phyloP scores from a whole-genome alignment of 106 monocot species.

The Acorus gramineus region DNA sequence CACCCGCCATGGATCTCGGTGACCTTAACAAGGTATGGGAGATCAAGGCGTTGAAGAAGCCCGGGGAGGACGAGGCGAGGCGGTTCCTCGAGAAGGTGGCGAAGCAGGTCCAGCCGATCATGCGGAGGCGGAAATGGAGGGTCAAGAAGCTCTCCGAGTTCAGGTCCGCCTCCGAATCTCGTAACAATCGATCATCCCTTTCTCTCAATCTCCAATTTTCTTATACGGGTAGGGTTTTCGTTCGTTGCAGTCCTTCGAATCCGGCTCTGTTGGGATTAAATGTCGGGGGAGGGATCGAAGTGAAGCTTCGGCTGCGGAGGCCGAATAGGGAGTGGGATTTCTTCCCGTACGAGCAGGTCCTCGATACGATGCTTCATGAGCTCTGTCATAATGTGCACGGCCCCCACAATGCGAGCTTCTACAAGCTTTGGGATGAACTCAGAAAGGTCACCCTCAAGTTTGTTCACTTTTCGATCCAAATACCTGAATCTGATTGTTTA shows the following conservation, averaged over 20 bases:
- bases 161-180: constrained; percentile 29
- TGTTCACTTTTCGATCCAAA: too few relatives aligned
- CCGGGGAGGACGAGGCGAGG: constrained; percentile 59
- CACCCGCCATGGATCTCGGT: constrained; percentile 35
- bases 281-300: constrained; percentile 48
- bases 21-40: constrained; percentile 85
- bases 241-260: constrained; percentile 37
- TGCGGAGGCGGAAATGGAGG: constrained; percentile 71
- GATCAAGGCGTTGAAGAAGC: constrained; percentile 68
- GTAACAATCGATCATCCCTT: neutral
- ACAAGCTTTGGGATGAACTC: constrained; percentile 94
- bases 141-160: constrained; percentile 94
- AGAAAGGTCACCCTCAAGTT: constrained; percentile 29
- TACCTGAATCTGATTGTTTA: too few relatives aligned
- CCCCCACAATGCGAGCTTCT: constrained; percentile 76
- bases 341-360: constrained; percentile 81
- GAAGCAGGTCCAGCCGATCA: constrained; percentile 94
- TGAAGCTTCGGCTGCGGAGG: constrained; percentile 71
- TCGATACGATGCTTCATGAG: constrained; percentile 96
- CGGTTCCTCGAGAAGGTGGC: constrained; percentile 60
- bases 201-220: neutral
- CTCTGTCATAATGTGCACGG: constrained; percentile 74
- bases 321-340: constrained; percentile 63
- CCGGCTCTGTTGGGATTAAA: constrained; percentile 71
- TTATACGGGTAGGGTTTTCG: neutral